Base-by-base conservation (phyloP, 306 rosid genomes). In the Myrica gale region DNA sequence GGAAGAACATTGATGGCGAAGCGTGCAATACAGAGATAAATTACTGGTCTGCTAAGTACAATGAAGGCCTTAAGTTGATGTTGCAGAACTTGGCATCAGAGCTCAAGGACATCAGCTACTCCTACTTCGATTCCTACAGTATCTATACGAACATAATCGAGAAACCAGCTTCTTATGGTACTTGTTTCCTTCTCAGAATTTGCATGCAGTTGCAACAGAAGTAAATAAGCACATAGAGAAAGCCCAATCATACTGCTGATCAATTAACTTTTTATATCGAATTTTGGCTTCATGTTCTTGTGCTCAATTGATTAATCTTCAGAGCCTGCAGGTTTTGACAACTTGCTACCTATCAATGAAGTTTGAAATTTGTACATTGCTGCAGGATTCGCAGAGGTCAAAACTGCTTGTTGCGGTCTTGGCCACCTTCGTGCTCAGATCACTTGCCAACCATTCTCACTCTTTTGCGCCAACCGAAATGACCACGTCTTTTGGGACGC, bases 401-500 rank as follows among this genome's bases (percentile, higher is more conserved):
- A 73, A 81, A 79, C 65, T 26, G 92, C 97, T 42, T 91, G 98
- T 54, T 93, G 97, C 79, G 97, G 97, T 20, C 62, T 83, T 39
- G 96, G 97, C 32, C 50, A 87, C 16, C 73, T 89, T 51, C 83
- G 81, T 41, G 90, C 90, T 6, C 3, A 73, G 9, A 3, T 53
- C 76, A 85, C 87, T 13, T 89, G 98, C 46, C 42, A 83, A 8
- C 90, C 90, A 52, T 11, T 82, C 62, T 79, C 93, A 2, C 19
- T 0, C 3, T 19, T 77, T 52, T 91, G 93, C 84, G 51, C 93
- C 21, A 88, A 93, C 20, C 88, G 97, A 81, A 43, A 75, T 46
- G 81, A 85, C 63, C 90, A 87, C 72, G 10, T 93, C 26, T 93
- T 93, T 67, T 93, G 97, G 97, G 98, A 93, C 76, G 53, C 56